Conservation (phyloP, 306 rosid genomes). For the Leucaena leucocephala region DNA sequence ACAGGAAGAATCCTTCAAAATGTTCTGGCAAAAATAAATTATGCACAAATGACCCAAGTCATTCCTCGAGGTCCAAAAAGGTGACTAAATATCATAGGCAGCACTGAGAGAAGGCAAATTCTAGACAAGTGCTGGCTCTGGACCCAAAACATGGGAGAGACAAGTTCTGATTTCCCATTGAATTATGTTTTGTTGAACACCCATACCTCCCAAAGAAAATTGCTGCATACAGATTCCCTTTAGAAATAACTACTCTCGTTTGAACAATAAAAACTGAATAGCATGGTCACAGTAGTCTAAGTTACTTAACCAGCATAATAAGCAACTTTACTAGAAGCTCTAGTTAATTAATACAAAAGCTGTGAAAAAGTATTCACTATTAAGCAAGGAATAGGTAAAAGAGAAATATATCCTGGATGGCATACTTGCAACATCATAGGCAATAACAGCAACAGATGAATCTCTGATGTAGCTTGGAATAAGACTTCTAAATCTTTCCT, state of each 20-base stretch:
- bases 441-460: too few species aligned
- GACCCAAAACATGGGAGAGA: not conserved
- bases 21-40: not conserved
- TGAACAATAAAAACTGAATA: slow-evolving; percentile 13
- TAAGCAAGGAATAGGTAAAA: slow-evolving; percentile 1
- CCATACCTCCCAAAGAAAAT: not conserved
- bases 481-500: slow-evolving; percentile 20
- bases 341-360: slow-evolving; percentile 9
- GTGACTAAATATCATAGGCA: slow-evolving; percentile 18
- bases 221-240: slow-evolving; percentile 5
- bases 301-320: not conserved
- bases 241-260: slow-evolving; percentile 10
- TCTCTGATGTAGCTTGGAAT: too few species aligned
- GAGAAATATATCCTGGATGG: slow-evolving; percentile 21
- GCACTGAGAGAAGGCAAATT: slow-evolving; percentile 14
- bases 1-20: slow-evolving; percentile 33
- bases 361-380: not conserved
- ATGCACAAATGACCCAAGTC: slow-evolving; percentile 3
- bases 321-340: not conserved
- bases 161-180: not conserved
- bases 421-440: too few species aligned
- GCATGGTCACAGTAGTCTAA: slow-evolving; percentile 23
- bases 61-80: slow-evolving; percentile 24
- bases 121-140: not conserved
- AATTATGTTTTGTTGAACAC: not conserved